A percentile compares a stretch with the other conserved stretches of the same genome.
These are phyloP conservation scores for Arthrinium phaeospermum DNA, from an alignment of 2,329 filamentous ascomycete species.

Conservation along the genomic window DNA sequence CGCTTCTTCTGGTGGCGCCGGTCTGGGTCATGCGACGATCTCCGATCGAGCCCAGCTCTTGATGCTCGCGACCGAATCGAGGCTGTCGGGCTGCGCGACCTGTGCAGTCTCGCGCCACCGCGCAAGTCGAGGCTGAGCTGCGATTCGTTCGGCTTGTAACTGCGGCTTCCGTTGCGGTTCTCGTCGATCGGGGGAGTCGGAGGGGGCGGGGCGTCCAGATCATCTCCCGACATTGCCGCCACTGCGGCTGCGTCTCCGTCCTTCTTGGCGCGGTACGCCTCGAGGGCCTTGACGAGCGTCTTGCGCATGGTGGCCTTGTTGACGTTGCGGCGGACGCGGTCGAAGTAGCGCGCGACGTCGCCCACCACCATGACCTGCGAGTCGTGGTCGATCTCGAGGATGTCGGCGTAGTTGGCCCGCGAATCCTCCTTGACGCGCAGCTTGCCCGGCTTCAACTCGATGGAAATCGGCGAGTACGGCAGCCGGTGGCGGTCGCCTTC, in stretches of 20 bases:
- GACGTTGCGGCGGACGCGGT: constrained; percentile 43
- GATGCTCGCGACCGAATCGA: constrained; percentile 8
- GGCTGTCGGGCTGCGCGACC: background rate
- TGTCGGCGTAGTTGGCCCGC: constrained; percentile 44
- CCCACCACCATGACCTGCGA: constrained; percentile 43
- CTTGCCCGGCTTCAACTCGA: constrained; percentile 40
- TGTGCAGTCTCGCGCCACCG: background rate
- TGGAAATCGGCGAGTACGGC: constrained; percentile 41
- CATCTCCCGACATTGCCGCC: background rate
- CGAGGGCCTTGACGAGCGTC: constrained; percentile 40
- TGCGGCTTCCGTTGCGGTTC: background rate
- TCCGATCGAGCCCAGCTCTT: background rate
- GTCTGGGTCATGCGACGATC: background rate
- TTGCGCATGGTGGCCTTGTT: constrained; percentile 46
- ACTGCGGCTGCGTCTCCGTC: constrained; percentile 15
- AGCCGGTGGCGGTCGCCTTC: constrained; percentile 37
- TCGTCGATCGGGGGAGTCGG: background rate
- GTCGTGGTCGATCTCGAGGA: constrained; percentile 43
- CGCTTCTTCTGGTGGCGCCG: constrained; percentile 4
- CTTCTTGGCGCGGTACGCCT: constrained; percentile 40
- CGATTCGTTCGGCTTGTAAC: background rate
- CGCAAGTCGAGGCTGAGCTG: background rate
- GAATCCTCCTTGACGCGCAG: constrained; percentile 44
- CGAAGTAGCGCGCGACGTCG: constrained; percentile 44
- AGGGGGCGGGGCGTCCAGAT: background rate